A percentile compares a stretch with the other conserved stretches of the same genome.
phyloP scores from a whole-genome alignment of 2,329 filamentous ascomycete genomes.

The Alternaria postmessia region DNA sequence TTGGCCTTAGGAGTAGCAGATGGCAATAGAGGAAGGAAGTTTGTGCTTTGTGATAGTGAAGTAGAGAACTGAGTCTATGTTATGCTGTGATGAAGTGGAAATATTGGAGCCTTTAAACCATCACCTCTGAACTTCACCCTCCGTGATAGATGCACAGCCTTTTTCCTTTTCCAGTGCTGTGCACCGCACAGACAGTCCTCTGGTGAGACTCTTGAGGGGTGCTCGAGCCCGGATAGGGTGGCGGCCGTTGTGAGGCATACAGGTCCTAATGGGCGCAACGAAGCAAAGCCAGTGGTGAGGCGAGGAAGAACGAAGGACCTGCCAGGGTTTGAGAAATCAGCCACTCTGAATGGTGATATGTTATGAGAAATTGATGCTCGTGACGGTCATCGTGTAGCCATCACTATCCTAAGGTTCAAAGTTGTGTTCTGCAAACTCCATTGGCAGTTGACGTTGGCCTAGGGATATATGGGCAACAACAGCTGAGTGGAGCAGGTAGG shows the following conservation, averaged over 20 bases:
- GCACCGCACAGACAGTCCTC: background rate
- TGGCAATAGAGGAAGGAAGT: too few relatives aligned
- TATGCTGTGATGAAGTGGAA: background rate
- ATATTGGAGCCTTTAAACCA: background rate
- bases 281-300: background rate
- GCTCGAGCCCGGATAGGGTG: constrained; percentile 1
- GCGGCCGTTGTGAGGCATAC: constrained; percentile 7
- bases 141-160: background rate
- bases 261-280: background rate
- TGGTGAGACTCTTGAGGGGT: background rate
- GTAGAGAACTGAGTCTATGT: too few relatives aligned
- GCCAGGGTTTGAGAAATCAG: background rate
- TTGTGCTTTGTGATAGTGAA: too few relatives aligned
- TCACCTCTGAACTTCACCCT: background rate
- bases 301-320: background rate
- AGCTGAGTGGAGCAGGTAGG: background rate
- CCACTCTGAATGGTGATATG: background rate
- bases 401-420: background rate
- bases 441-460: background rate
- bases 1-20: too few relatives aligned
- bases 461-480: background rate
- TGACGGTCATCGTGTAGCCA: background rate
- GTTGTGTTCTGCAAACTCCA: background rate
- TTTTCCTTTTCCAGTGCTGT: background rate
- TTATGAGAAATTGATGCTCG: background rate